Conservation (phyloP, 805 yeast genomes). For the Yarrowia sp. region DNA sequence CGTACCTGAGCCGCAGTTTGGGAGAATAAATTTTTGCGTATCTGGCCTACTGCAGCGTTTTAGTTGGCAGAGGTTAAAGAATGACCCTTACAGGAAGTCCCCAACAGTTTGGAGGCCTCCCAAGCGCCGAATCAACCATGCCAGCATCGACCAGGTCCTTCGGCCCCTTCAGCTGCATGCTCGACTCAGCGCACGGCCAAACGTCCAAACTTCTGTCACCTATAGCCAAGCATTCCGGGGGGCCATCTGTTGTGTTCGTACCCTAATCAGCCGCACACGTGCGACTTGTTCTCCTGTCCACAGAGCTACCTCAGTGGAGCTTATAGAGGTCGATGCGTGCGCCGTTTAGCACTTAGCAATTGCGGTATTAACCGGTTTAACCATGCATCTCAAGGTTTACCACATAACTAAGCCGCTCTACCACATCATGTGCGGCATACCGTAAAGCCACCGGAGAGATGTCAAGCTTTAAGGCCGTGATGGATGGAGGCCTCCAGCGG, state of each 20-base stretch:
- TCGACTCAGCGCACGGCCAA: too few species aligned
- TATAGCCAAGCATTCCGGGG: constrained; percentile 3
- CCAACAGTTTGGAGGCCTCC: too few species aligned
- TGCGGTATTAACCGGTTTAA: constrained; percentile 17
- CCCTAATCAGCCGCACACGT: constrained; percentile 22
- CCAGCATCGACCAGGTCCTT: too few species aligned
- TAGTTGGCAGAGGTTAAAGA: constrained; percentile 5
- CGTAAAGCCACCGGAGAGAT: neutral
- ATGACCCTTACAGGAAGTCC: constrained; percentile 15
- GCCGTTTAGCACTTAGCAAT: constrained; percentile 21
- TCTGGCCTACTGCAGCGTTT: constrained; percentile 3
- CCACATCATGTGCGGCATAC: constrained; percentile 17
- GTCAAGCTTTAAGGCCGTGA: neutral
- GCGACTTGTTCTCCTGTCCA: constrained; percentile 13
- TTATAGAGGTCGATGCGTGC: constrained; percentile 18
- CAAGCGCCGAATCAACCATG: too few species aligned
- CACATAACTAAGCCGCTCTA: constrained; percentile 19
- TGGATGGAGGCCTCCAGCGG: too few species aligned
- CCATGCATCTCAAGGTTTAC: neutral
- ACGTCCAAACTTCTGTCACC: neutral
- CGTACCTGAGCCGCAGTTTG: constrained; percentile 23
- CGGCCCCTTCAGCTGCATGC: too few species aligned
- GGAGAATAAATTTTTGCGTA: neutral
- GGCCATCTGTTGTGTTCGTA: neutral
- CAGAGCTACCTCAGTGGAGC: neutral